Evolutionary conservation across 1,139 yeast genomes (phyloP), one percentile per base, ranked within the genome.

Genomic region (Geotrichum fermentans): DNA sequence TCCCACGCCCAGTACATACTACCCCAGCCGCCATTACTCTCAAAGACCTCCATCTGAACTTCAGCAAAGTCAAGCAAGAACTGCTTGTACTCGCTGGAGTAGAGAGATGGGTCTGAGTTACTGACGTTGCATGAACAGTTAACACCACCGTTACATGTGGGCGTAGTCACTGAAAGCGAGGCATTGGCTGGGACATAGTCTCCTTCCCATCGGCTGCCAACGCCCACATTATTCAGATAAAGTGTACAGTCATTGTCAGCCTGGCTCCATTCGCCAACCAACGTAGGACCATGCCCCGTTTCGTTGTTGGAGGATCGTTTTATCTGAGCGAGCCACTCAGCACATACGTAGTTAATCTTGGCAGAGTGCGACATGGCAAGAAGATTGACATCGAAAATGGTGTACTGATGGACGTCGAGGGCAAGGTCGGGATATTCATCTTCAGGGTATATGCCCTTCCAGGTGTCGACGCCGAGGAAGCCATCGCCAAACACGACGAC

Each of bases 181-280:
- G 41, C 52, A 21, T 40, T 47, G 2, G 64, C 47, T 10, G 62
- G 62, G 41, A 57, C 52, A 47, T 53, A 63, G 13, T 55, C 55
- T 22, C 89, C 94, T 42, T 84, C 87, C 73, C 79, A 87, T 60
- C 96, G 77, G 17, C 95, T 80, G 45, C 96, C 95, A 50, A 80
- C 74, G n/a, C 87, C 87, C 30, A 85, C 95, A 62, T 95, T 95
- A 62, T 89, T 89, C 51, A 89, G 68, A 89, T 94, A 87, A 53
- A 72, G 72, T 16, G 94, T 81, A 72, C 97, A 89, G 69, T 89
- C 97, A n/a, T 94, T 88, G 60, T 88, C 77, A 2, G 96, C 96
- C 40, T 89, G 96, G 37, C 89, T 75, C 83, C 88, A 89, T 71
- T 89, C 96, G 55, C 96, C 97, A 49, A 79, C 75, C 43, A 88